phyloP scores from a whole-genome alignment of 139 green algal genomes.

The Pleodorina starrii region DNA sequence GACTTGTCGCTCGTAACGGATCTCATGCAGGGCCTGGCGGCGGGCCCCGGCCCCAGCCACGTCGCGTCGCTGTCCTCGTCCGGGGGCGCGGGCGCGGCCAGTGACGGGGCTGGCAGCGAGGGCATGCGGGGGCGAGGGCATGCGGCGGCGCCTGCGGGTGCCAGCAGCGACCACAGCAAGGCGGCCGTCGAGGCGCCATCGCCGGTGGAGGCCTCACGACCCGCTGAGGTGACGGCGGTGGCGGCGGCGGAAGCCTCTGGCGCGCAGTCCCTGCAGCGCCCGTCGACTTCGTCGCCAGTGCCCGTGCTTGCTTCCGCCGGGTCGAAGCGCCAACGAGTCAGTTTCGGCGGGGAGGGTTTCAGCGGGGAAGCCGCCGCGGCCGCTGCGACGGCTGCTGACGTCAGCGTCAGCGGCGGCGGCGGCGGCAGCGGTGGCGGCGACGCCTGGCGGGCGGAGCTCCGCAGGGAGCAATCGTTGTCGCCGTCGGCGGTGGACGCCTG shows the following conservation, averaged over 20 bases:
- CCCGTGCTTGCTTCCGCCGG: no score
- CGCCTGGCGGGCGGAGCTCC: not conserved
- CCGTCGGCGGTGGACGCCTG: not conserved
- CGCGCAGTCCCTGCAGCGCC: not conserved
- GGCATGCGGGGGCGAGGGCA: not conserved
- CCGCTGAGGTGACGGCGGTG: not conserved
- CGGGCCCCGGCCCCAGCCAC: not conserved
- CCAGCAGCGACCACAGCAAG: not conserved
- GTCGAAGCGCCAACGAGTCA: no score
- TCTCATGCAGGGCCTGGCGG: slow-evolving; percentile 5
- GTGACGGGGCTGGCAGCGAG: not conserved
- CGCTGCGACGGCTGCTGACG: no score
- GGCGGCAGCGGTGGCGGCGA: not conserved
- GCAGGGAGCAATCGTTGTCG: not conserved
- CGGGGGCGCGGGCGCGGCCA: not conserved
- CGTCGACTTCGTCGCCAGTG: not conserved
- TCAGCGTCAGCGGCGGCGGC: not conserved
- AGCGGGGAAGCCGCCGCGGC: no score
- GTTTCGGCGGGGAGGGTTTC: no score
- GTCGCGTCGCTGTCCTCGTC: not conserved
- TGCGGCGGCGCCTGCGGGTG: not conserved
- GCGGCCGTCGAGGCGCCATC: not conserved
- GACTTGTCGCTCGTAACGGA: slow-evolving; percentile 21
- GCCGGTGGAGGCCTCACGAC: not conserved
- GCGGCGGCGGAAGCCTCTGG: not conserved